Evolutionary conservation across 805 yeast species (phyloP).

Genomic region (Wickerhamomyces silvicola): DNA sequence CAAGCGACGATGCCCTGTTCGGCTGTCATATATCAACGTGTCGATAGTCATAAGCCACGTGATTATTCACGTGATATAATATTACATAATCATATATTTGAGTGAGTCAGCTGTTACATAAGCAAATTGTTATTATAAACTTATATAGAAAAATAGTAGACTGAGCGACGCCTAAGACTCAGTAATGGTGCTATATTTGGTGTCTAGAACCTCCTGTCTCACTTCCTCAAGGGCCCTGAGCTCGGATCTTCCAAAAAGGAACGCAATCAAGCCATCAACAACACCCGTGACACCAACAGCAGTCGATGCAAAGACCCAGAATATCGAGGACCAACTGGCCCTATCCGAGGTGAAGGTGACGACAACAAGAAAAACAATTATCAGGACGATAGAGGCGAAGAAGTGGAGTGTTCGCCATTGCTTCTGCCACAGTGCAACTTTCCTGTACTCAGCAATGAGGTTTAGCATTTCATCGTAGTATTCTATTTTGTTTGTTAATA

Average conservation of each 20-base stretch:
- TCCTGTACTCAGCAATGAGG: slow-evolving; percentile 40
- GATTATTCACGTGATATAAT: too few relatives aligned
- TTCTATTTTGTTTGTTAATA: slow-evolving; percentile 1
- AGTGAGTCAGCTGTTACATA: too few relatives aligned
- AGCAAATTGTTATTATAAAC: too few relatives aligned
- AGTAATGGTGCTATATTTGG: too few relatives aligned
- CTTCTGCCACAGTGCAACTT: slow-evolving; percentile 53
- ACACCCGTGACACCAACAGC: slow-evolving; percentile 59
- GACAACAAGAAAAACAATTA: slow-evolving; percentile 48
- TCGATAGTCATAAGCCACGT: too few relatives aligned
- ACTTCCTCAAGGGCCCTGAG: slow-evolving; percentile 72
- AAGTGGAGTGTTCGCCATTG: slow-evolving; percentile 64
- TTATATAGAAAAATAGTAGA: too few relatives aligned
- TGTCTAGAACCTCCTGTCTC: slow-evolving; percentile 52
- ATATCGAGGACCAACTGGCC: slow-evolving; percentile 59
- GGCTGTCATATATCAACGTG: too few relatives aligned
- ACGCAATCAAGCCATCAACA: slow-evolving; percentile 71
- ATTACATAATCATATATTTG: too few relatives aligned
- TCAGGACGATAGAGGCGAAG: slow-evolving; percentile 41
- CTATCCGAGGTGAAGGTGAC: slow-evolving; percentile 51
- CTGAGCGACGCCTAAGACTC: too few relatives aligned
- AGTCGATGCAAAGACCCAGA: slow-evolving; percentile 52
- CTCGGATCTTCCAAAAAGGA: slow-evolving; percentile 76
- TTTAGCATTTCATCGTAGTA: slow-evolving; percentile 44
- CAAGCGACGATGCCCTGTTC: too few relatives aligned